A percentile compares a stretch with the other conserved stretches of the same genome.
Conservation (phyloP, 1,284 basidiomycete genomes). For the Rhodotorula sp. region DNA sequence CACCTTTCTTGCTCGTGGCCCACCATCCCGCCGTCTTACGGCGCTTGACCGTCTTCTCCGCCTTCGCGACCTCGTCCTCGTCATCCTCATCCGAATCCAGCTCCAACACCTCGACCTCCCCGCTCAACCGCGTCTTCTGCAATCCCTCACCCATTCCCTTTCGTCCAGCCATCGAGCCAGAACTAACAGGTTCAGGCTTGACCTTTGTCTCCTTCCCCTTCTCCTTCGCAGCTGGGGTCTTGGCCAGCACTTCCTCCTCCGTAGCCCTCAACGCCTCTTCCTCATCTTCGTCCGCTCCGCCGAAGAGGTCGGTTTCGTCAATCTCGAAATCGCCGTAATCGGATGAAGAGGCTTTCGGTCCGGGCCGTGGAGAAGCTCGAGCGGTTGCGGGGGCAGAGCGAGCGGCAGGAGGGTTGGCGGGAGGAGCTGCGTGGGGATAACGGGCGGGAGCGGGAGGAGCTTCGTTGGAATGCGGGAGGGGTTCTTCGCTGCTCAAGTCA, state of each 20-base stretch:
- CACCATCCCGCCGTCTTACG: neutral
- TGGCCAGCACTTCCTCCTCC: neutral
- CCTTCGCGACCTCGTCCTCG: neutral
- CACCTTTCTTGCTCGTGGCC: neutral
- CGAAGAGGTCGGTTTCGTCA: neutral
- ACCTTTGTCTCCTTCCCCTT: neutral
- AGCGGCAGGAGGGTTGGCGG: neutral
- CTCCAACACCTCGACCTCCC: constrained; percentile 18
- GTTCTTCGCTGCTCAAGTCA: neutral
- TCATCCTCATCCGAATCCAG: constrained; percentile 20
- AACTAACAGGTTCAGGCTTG: neutral
- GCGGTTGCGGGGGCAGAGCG: neutral
- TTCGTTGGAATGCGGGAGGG: constrained; percentile 5
- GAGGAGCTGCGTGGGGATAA: neutral
- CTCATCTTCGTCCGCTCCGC: constrained; percentile 11
- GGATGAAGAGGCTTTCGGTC: neutral
- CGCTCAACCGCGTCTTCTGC: neutral
- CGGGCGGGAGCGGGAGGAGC: neutral
- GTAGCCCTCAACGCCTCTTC: constrained; percentile 14
- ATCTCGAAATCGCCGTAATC: neutral
- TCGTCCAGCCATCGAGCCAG: neutral
- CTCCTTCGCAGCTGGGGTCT: neutral
- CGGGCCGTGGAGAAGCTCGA: neutral
- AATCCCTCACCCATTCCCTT: too few species aligned
- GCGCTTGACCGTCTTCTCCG: neutral